phyloP scores from a whole-genome alignment of 768 basidiomycete genomes.

The Termitomyces sp. region DNA sequence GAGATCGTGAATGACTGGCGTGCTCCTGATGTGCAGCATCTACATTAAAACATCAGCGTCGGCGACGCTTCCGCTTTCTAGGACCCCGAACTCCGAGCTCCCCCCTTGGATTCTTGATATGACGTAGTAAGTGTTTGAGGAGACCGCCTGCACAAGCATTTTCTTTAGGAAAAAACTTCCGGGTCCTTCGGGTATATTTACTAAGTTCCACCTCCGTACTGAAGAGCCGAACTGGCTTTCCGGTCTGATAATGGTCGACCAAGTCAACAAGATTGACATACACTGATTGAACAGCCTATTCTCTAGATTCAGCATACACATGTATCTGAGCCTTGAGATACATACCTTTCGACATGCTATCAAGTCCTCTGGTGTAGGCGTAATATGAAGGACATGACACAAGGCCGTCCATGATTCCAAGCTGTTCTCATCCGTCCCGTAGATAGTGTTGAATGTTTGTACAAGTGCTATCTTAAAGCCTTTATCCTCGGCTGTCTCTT shows the following conservation, averaged over 20 bases:
- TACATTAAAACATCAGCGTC: background rate
- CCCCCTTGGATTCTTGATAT: constrained; percentile 16
- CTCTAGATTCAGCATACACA: background rate
- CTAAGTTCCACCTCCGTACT: constrained; percentile 20
- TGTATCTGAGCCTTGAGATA: background rate
- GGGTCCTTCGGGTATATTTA: constrained; percentile 19
- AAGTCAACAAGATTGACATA: constrained; percentile 37
- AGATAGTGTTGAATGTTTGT: constrained; percentile 25
- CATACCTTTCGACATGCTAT: constrained; percentile 20
- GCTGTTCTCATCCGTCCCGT: constrained; percentile 24
- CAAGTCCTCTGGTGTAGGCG: constrained; percentile 19
- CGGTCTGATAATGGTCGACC: constrained; percentile 16
- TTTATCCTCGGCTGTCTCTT: constrained; percentile 10
- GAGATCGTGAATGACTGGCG: background rate
- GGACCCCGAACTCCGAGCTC: background rate
- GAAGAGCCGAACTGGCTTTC: constrained; percentile 14
- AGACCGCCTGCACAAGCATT: constrained; percentile 25
- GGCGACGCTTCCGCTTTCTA: background rate
- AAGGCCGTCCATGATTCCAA: constrained; percentile 23
- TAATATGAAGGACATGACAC: constrained; percentile 19
- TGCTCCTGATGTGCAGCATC: background rate
- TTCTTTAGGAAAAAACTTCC: constrained; percentile 26
- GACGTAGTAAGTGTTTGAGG: constrained; percentile 23
- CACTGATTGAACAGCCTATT: constrained; percentile 20
- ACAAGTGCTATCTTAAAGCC: constrained; percentile 24